Base-by-base conservation (phyloP, 305 asterid species). In the Nicotiana rustica region DNA sequence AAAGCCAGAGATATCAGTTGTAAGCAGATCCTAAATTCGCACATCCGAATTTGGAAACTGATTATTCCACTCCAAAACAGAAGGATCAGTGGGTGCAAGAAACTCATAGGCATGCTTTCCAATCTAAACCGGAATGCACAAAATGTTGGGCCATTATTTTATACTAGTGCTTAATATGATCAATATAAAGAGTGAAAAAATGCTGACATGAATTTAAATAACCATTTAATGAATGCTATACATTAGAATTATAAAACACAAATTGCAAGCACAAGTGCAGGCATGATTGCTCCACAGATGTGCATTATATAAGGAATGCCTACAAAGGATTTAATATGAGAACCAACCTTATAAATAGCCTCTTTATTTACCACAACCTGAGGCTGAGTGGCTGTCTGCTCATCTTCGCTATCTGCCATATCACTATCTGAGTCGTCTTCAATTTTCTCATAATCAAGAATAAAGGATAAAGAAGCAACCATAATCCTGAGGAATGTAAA, bases 401-500 rank as follows among this genome's bases (percentile, higher is more conserved):
- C 98, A 73, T 92, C 95, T 87, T 94, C 99, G 38, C 92, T 85
- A 80, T 86, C 93, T 64, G 98, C 91, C 87, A 88, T 94, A 90
- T 96, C 98, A 82, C 87, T 81, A 86, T 91, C 93, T 68, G 84
- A 91, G 78, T 83, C 97, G 84, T 88, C 91, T 90, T 92, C 95
- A 84, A 91, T 91, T 85, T 96, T 94, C 92, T 96, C 99, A 85
- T 80, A 93, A 89, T 92, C 98, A 78, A 96, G 98, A 84, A 96
- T 95, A 88, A 96, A 96, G 44, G 97, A 92, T 85, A 96, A 83
- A 56, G 96, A 92, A 82, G 99, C 92, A 86, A 89, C 88, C 99
- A 96, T 91, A 88, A 96, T 93, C 97, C 99, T 96, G 93, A 82
- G 59, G 82, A 81, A 81, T 86, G 77, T 55, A 68, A 82, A 82